Evolutionary conservation across 78 protist species (phyloP), one percentile per base, ranked within the genome.

Genomic region (Salpingoeca rosetta): DNA sequence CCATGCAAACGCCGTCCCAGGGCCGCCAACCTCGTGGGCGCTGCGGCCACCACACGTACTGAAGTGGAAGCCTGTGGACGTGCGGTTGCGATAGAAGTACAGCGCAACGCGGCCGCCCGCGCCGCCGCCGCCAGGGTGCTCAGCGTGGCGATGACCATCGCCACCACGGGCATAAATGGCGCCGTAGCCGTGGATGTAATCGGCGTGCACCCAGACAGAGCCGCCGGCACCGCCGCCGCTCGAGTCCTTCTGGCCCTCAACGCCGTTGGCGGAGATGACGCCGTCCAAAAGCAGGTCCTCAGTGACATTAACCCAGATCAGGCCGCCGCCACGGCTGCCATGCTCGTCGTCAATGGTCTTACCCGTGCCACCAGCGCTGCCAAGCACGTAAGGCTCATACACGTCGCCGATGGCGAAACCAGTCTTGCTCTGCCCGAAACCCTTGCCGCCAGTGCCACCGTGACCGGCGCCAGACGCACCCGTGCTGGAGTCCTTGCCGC

Each of bases 21-120:
- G 82, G 35, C 82, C 56, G 56, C 82, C 82, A 37, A 3, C 24
- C 1, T 42, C 56, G 82, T 12, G 2, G 44, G 37, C 1, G 26
- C 36, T 26, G 65, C 65, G 37, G 3, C 10, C 24, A 41, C 51
- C 82, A 78, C 82, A 24, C 37, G 12, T 25, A 27, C 3, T 7
- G 41, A 22, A 1, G 2, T 35, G 3, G 56, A 10, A 22, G 25
- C 82, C 82, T 1, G 7, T 0, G 57, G 3, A 42, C 12, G 65
- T 37, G 82, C 3, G 3, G 56, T n/a, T 7, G 39, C 24, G 1
- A 10, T 42, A 3, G 2, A 37, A 3, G 82, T 27, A 39, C 2
- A 78, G 42, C 1, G 82, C 44, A 35, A 78, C 56, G 56, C 82
- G 82, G 25, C 82, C 82, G n/a, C 82, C 82, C 0, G 42, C 56